phyloP scores from a whole-genome alignment of 345 rosid genomes.

The Salix udensis region DNA sequence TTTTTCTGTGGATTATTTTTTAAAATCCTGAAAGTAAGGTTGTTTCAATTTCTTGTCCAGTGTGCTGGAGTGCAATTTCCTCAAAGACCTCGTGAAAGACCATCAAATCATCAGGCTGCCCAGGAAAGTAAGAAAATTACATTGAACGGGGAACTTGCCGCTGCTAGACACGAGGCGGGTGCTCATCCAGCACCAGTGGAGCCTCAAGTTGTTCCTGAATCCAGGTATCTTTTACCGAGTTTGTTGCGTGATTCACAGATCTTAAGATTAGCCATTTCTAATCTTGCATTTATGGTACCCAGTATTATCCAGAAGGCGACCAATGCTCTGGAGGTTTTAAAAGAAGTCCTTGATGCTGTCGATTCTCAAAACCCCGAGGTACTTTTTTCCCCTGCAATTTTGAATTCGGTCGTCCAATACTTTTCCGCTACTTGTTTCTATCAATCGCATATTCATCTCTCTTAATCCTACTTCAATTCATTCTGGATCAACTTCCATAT shows the following conservation, averaged over 20 bases:
- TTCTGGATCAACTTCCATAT: neutral
- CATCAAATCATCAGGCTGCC: slow-evolving; percentile 31
- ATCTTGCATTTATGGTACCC: slow-evolving; percentile 19
- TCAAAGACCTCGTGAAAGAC: slow-evolving; percentile 39
- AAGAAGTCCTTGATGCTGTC: slow-evolving; percentile 85
- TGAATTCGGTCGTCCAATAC: neutral
- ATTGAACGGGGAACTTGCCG: slow-evolving; percentile 55
- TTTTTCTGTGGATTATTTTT: neutral
- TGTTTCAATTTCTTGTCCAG: slow-evolving; percentile 41
- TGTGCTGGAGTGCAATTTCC: slow-evolving; percentile 82
- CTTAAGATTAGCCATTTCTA: neutral
- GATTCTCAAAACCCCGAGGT: slow-evolving; percentile 81
- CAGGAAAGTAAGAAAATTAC: slow-evolving; percentile 40
- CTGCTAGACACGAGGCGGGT: slow-evolving; percentile 44
- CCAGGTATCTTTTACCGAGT: slow-evolving; percentile 49
- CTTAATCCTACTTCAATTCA: neutral
- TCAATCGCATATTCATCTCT: neutral
- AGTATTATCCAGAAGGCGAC: slow-evolving; percentile 89
- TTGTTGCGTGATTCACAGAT: neutral
- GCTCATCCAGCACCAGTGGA: slow-evolving; percentile 41
- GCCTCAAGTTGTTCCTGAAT: slow-evolving; percentile 55
- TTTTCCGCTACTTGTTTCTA: neutral
- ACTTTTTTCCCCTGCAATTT: slow-evolving; percentile 10
- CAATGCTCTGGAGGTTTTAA: slow-evolving; percentile 76
- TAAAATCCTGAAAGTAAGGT: neutral